phyloP scores from a whole-genome alignment of 371 early-diverging fungal species.

The Mortierella sp. region DNA sequence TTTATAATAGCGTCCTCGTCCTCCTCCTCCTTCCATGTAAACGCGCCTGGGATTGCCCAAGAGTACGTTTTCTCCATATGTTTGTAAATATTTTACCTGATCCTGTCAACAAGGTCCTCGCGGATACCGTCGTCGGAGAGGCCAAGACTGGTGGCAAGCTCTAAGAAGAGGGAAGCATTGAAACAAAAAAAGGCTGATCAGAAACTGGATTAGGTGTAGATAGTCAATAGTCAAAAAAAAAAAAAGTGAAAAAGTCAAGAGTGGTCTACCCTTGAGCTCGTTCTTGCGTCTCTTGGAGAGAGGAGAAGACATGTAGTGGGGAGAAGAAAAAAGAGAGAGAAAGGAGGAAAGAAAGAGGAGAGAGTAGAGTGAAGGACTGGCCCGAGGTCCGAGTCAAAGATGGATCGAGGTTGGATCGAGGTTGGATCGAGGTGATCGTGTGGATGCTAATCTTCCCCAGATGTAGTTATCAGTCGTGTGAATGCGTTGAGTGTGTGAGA shows the following conservation, averaged over 20 bases:
- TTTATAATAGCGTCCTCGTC: no score
- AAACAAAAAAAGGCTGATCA: no score
- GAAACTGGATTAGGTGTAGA: no score
- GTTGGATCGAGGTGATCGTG: no score
- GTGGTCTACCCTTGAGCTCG: slow-evolving; percentile 10
- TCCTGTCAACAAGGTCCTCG: slow-evolving; percentile 17
- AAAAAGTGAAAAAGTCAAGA: no score
- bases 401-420: not conserved
- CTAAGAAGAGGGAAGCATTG: not conserved
- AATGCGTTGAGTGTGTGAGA: no score
- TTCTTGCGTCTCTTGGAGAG: slow-evolving; percentile 16
- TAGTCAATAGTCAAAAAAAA: not conserved
- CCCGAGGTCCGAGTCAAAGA: not conserved
- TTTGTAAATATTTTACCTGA: slow-evolving; percentile 13
- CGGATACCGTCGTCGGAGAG: slow-evolving; percentile 16
- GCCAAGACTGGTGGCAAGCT: slow-evolving; percentile 18
- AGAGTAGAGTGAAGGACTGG: slow-evolving; percentile 10
- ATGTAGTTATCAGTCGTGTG: not conserved
- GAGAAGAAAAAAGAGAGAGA: no score
- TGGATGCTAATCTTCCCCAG: slow-evolving; percentile 3
- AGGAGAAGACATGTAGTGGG: not conserved
- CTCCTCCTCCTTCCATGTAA: no score
- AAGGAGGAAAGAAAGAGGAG: no score
- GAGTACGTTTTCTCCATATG: no score
- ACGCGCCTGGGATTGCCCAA: no score